Evolutionary conservation across 805 yeast species (phyloP), one percentile per base, ranked within the genome.

Genomic region (Starmerella powellii): DNA sequence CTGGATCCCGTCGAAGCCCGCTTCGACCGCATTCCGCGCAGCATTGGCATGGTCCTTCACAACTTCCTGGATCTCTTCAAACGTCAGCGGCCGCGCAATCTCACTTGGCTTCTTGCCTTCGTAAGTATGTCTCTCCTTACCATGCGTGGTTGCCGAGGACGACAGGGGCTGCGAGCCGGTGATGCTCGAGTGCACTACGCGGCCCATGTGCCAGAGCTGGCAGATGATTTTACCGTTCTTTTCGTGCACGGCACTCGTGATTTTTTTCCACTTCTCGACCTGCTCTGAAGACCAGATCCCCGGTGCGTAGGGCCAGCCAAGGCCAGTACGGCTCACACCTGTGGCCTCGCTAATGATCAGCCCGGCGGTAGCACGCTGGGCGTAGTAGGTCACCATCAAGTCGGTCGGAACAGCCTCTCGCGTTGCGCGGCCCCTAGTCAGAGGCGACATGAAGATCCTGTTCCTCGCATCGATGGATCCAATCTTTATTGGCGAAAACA

Each of bases 1-100:
- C 54, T 76, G 83, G 34, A 80, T 71, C 50, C 78, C 77, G 56
- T 79, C 85, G 38, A 72, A 70, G 0, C 77, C 74, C 10, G 76
- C 68, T 2, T 60, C 66, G 26, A 68, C 59, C 3, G 81, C 74
- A 47, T 68, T 65, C 44, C 62, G 60, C 1, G 80, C 78, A 17
- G 80, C 78, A 1, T 48, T 51, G 12, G 63, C 73, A 55, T 65
- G 79, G 12, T 62, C 62, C 21, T 64, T 52, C n/a, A 71, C 63
- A 23, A 68, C 42, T 1, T 59, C 56, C 35, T 67, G 53, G 48
- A 79, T 66, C 38, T 74, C 73, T 2, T 54, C 61, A 2, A 37
- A 48, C 2, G 71, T 64, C 53, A 76, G 52, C 27, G 63, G 75
- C n/a, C 58, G 58, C 6, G 53, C 48, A n/a, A 6, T 5, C 38